Evolutionary conservation across 129 eudicot genomes (phyloP).

Genomic region (Kitagawia praeruptora): DNA sequence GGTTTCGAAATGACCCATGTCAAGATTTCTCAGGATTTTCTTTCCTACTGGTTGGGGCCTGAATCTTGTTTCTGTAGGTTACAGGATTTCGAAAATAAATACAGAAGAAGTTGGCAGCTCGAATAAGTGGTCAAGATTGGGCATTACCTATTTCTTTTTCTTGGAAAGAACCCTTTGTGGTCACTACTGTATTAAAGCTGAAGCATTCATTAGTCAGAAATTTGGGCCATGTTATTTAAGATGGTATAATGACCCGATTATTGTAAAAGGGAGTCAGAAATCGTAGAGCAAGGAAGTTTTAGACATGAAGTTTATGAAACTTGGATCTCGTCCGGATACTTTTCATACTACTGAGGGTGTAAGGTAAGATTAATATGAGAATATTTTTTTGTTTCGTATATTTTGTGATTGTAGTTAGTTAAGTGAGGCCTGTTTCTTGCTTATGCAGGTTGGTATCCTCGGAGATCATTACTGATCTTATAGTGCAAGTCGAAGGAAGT

Average conservation of each 20-base stretch:
- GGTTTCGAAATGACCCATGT: background rate
- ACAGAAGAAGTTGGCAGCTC: background rate
- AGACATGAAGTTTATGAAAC: constrained; percentile 12
- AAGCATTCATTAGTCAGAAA: background rate
- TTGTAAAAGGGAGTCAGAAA: background rate
- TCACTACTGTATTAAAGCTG: constrained; percentile 4
- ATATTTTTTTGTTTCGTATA: background rate
- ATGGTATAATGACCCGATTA: background rate
- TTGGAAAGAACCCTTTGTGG: background rate
- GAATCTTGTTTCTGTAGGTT: background rate
- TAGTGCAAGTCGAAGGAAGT: constrained; percentile 66
- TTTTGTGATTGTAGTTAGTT: background rate
- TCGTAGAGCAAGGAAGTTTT: background rate
- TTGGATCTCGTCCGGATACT: constrained; percentile 74
- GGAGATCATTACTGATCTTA: constrained; percentile 88
- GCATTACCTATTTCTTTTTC: background rate
- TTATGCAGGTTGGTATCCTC: constrained; percentile 77
- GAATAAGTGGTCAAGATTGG: constrained; percentile 1
- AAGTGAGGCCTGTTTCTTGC: constrained; percentile 6
- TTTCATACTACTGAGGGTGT: constrained; percentile 74
- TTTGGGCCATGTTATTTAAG: background rate
- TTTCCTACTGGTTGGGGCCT: background rate
- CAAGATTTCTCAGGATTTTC: background rate
- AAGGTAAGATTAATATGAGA: constrained; percentile 35
- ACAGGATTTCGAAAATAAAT: background rate